phyloP scores from a whole-genome alignment of 768 basidiomycete species.

The Russula emetica region DNA sequence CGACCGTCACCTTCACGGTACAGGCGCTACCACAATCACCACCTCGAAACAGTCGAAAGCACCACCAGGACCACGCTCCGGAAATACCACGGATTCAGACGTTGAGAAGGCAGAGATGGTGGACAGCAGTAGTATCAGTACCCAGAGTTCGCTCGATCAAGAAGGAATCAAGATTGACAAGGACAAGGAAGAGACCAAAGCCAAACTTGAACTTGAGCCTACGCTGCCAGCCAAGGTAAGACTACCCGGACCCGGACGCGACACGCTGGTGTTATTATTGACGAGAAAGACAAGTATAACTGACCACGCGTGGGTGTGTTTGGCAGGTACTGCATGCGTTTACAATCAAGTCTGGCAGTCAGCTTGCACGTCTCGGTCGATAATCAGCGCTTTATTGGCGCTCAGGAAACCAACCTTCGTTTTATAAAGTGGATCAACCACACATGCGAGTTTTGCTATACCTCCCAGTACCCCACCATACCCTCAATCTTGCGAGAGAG shows the following conservation, averaged over 20 bases:
- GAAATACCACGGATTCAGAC: not conserved
- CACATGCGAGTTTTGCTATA: slow-evolving; percentile 6
- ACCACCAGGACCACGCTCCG: too few species aligned
- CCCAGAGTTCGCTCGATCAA: slow-evolving; percentile 3
- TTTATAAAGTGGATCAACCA: not conserved
- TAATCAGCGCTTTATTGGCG: not conserved
- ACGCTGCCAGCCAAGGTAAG: slow-evolving; percentile 12
- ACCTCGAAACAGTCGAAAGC: not conserved
- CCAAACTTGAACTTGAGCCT: not conserved
- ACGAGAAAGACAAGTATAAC: not conserved
- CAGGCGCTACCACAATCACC: not conserved
- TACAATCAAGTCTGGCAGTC: slow-evolving; percentile 18
- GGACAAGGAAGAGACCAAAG: not conserved
- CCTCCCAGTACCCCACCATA: not conserved
- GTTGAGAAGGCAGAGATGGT: slow-evolving; percentile 1
- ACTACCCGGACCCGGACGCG: not conserved
- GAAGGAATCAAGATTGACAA: not conserved
- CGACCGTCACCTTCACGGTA: not conserved
- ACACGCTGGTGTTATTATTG: not conserved
- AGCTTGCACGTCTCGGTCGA: slow-evolving; percentile 7
- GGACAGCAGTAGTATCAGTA: not conserved
- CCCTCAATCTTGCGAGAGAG: not conserved
- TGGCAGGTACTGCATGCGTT: slow-evolving; percentile 9
- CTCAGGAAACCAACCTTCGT: slow-evolving; percentile 3
- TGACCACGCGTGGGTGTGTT: not conserved